These are phyloP conservation scores for Saccharomyces hybrid DNA, from an alignment of 1,139 yeast species.

Conservation along the genomic window DNA sequence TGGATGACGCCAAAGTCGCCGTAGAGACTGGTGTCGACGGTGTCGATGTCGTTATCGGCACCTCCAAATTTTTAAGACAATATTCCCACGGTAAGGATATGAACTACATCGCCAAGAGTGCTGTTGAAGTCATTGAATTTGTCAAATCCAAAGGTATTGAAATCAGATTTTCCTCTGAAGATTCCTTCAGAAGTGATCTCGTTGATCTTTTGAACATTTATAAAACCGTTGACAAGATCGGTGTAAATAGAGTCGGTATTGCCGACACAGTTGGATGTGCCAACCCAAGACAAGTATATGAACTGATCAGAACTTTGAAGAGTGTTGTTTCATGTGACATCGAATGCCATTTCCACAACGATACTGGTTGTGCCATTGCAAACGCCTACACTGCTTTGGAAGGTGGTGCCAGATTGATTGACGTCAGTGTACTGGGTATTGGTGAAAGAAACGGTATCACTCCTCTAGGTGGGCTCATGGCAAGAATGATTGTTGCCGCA, in stretches of 20 bases:
- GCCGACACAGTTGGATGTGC: constrained; percentile 99
- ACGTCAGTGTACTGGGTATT: constrained; percentile 91
- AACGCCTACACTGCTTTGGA: constrained; percentile 97
- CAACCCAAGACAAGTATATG: constrained; percentile 97
- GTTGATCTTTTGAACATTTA: constrained; percentile 92
- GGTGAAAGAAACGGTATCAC: constrained; percentile 99
- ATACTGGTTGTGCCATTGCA: constrained; percentile 98
- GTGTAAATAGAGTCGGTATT: constrained; percentile 97
- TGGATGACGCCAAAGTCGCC: constrained; percentile 97
- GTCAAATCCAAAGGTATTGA: constrained; percentile 96
- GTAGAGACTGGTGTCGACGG: constrained; percentile 98
- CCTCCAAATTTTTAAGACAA: constrained; percentile 89
- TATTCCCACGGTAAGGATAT: constrained; percentile 97
- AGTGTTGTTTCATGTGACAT: constrained; percentile 94
- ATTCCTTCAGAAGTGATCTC: constrained; percentile 92
- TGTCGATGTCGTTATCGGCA: constrained; percentile 96
- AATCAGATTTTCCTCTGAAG: constrained; percentile 94
- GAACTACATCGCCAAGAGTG: constrained; percentile 94
- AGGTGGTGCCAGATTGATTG: constrained; percentile 94
- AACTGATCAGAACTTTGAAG: constrained; percentile 85
- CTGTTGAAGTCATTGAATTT: constrained; percentile 92
- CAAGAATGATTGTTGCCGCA: constrained; percentile 98
- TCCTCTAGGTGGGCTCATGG: constrained; percentile 96
- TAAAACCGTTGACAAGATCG: constrained; percentile 93
- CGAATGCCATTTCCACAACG: constrained; percentile 98